Evolutionary conservation across 140 eudicot genomes (phyloP), one percentile per base, ranked within the genome.

Genomic region (Cichorium intybus): DNA sequence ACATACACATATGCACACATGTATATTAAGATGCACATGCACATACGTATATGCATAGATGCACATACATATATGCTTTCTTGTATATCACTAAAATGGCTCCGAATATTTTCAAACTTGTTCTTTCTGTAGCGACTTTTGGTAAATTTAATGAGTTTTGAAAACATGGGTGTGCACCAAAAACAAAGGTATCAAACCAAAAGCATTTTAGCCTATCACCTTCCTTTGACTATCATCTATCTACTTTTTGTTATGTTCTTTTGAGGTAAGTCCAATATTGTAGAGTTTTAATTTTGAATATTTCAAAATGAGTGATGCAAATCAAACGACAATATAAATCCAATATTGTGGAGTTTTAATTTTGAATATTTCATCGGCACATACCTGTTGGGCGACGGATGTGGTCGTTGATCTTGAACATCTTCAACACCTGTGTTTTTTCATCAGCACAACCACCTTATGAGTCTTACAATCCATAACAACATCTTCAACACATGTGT

Each of bases 31-130:
- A 26, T 26, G 4, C 4, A 26, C 4, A 26, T 26, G 4, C 4
- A 26, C 4, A 26, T 26, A 26, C 4, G 4, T 26, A 26, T 26
- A 26, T 26, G 4, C 4, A 26, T 26, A 26, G 2, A 26, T 26
- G 4, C 4, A 26, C 4, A 26, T 26, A 26, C 4, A 26, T 26
- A 26, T 26, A 26, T 26, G 4, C 28, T 26, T 26, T 26, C 2
- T 26, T 26, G 4, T 4, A 26, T 1, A 1, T 26, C 51, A 50
- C 70, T 46, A 58, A 63, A 57, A 33, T 71, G 74, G 78, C 82
- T 71, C 78, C 71, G 82, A 77, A 70, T 70, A 28, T 64, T 77
- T 77, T 51, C 49, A 77, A 70, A 56, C 69, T 62, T 69, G 43
- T 21, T 28, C 37, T 20, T 46, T 35, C 41, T 66, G 63, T 68